These are phyloP conservation scores for Blastomyces gilchristii DNA, from an alignment of 2,329 filamentous ascomycete species.

Conservation along the genomic window DNA sequence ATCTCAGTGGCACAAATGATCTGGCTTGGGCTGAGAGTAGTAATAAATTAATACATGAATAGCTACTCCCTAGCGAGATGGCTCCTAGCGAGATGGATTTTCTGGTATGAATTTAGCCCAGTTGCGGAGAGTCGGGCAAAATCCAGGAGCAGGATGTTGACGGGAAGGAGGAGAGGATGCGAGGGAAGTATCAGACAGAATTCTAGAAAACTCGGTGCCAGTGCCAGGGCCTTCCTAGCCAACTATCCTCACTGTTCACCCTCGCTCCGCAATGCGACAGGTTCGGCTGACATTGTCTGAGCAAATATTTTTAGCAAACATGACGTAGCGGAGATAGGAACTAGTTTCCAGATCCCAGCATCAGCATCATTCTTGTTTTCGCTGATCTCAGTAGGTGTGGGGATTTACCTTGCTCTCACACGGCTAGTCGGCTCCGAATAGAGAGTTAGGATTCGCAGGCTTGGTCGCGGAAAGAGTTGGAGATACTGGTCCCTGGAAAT, in stretches of 20 bases:
- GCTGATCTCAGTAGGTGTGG: constrained; percentile 36
- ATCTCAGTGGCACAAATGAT: constrained; percentile 16
- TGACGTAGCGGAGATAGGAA: constrained; percentile 27
- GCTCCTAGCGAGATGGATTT: background rate
- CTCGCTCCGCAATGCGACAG: background rate
- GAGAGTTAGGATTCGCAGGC: constrained; percentile 45
- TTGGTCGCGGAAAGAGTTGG: constrained; percentile 35
- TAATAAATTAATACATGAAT: background rate
- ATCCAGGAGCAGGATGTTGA: background rate
- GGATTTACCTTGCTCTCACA: constrained; percentile 43
- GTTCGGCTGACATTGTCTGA: background rate
- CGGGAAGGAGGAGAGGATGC: background rate
- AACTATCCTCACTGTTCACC: constrained; percentile 13
- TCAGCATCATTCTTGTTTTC: constrained; percentile 46
- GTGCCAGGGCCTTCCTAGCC: constrained; percentile 18
- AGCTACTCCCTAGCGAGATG: background rate
- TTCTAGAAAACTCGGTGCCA: constrained; percentile 18
- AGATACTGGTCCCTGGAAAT: constrained; percentile 21
- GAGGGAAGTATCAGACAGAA: background rate
- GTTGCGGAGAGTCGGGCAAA: background rate
- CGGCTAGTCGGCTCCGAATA: constrained; percentile 43
- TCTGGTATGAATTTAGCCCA: background rate
- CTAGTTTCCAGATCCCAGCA: constrained; percentile 40
- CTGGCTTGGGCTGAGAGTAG: constrained; percentile 10
- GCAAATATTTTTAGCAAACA: background rate